Evolutionary conservation across 1,139 yeast genomes (phyloP), one percentile per base, ranked within the genome.

Genomic region (Debaryomyces psychrophilus): DNA sequence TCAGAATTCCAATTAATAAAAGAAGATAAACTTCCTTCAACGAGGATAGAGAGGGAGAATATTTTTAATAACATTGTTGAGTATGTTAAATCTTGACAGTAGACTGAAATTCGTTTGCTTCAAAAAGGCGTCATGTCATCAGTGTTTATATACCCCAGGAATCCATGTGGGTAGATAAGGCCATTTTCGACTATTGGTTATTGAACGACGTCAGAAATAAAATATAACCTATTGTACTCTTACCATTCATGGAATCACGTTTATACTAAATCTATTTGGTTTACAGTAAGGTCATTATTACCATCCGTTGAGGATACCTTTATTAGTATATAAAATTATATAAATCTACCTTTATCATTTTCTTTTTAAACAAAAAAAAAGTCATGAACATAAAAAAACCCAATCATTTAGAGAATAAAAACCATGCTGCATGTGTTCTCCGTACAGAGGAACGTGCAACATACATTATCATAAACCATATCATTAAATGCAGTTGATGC

Each of bases 401-500:
- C 50, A 50, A 48, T 37, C 47, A 44, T 45, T 46, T 48, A 50
- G 39, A 46, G 42, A 41, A 49, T 41, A 49, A 44, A 48, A 50
- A 42, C 42, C 44, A 49, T 46, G 47, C 44, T 50, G 45, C 45
- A 52, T 51, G 52, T 51, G 51, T 43, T 44, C 36, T 31, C 35
- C 23, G 4, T 15, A n/a, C 38, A 22, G 34, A 29, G 26, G 14
- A 45, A 44, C 49, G 44, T 50, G 31, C 45, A 48, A 48, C 47
- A 49, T 49, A 54, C 42, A 53, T 44, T 48, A 42, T 50, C 51
- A 44, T 50, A 52, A 50, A 51, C 50, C 56, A 59, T 31, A 31
- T 64, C 68, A 64, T 65, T 64, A 68, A 62, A 70, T 72, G 78
- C 79, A 73, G 78, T 73, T 73, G 79, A 73, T 71, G 79, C 79